Conservation (phyloP, 306 rosid genomes). For the Vicia sativa region DNA sequence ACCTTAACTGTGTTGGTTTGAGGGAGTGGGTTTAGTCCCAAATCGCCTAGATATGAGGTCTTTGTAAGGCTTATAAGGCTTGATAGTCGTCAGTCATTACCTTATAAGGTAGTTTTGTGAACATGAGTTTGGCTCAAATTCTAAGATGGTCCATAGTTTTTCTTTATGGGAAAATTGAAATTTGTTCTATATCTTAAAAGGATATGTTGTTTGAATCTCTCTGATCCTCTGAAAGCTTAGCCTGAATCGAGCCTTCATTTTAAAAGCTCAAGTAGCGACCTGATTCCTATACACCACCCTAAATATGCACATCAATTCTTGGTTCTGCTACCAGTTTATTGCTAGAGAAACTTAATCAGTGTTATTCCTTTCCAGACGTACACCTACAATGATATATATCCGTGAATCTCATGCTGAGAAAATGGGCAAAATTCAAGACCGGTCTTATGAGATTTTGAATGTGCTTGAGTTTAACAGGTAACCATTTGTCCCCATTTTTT, state of each 20-base stretch:
- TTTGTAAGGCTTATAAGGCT: background rate
- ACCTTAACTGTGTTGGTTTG: too few relatives aligned
- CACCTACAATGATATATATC: conserved; percentile 80
- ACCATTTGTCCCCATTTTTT: conserved; percentile 7
- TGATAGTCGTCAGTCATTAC: background rate
- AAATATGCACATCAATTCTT: conserved; percentile 21
- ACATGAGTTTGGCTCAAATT: background rate
- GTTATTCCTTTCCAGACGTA: conserved; percentile 64
- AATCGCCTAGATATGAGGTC: too few relatives aligned
- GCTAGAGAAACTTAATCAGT: conserved; percentile 28
- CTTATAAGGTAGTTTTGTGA: background rate
- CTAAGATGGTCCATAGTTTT: conserved; percentile 1
- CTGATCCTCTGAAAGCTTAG: conserved; percentile 17
- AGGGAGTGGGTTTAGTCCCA: too few relatives aligned
- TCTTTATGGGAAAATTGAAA: conserved; percentile 26
- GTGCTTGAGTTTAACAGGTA: conserved; percentile 97
- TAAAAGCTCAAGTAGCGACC: background rate
- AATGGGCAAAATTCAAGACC: conserved; percentile 70
- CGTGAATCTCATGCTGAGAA: conserved; percentile 90
- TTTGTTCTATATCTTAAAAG: conserved; percentile 11
- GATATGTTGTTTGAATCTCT: background rate
- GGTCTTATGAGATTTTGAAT: conserved; percentile 82
- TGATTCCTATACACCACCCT: background rate
- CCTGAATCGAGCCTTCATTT: conserved; percentile 14
- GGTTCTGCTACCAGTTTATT: conserved; percentile 16